These are phyloP conservation scores for Naganishia cerealis DNA, from an alignment of 1,284 basidiomycete genomes.

Conservation along the genomic window DNA sequence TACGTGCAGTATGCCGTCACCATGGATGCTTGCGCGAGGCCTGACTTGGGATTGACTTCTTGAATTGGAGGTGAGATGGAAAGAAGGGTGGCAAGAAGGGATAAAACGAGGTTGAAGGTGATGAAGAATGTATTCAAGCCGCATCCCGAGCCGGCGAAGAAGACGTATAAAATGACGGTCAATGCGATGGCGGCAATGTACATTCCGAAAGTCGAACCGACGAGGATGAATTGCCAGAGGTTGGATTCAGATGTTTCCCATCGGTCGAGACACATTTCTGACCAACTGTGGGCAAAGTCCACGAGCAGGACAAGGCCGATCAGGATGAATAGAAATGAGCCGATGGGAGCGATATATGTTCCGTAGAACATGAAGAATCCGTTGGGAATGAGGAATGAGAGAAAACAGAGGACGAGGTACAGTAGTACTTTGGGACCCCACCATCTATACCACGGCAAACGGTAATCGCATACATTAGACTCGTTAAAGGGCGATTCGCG, in stretches of 20 bases:
- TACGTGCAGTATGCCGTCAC: conserved; percentile 97
- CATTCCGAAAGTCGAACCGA: conserved; percentile 87
- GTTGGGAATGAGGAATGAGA: conserved; percentile 70
- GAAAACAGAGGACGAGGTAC: conserved; percentile 79
- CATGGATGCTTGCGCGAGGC: conserved; percentile 92
- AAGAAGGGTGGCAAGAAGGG: conserved; percentile 75
- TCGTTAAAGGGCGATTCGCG: conserved; percentile 7
- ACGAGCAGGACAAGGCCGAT: conserved; percentile 95
- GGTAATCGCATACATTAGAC: neutral
- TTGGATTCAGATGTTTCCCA: conserved; percentile 86
- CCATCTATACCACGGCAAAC: conserved; percentile 64
- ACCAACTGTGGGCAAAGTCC: conserved; percentile 98
- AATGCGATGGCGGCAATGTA: conserved; percentile 79
- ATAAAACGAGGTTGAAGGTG: conserved; percentile 83
- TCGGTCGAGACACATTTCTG: conserved; percentile 91
- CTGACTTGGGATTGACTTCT: conserved; percentile 89
- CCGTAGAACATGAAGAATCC: conserved; percentile 69
- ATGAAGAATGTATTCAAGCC: conserved; percentile 90
- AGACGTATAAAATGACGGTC: conserved; percentile 84
- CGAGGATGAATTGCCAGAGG: conserved; percentile 93
- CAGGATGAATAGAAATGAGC: conserved; percentile 89
- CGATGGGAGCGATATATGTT: conserved; percentile 85
- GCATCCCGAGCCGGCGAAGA: conserved; percentile 85
- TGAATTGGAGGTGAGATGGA: conserved; percentile 85
- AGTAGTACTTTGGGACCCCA: conserved; percentile 95